These are phyloP conservation scores for Cladosporium colombiae DNA, from an alignment of 2,329 filamentous ascomycete species.

Conservation along the genomic window DNA sequence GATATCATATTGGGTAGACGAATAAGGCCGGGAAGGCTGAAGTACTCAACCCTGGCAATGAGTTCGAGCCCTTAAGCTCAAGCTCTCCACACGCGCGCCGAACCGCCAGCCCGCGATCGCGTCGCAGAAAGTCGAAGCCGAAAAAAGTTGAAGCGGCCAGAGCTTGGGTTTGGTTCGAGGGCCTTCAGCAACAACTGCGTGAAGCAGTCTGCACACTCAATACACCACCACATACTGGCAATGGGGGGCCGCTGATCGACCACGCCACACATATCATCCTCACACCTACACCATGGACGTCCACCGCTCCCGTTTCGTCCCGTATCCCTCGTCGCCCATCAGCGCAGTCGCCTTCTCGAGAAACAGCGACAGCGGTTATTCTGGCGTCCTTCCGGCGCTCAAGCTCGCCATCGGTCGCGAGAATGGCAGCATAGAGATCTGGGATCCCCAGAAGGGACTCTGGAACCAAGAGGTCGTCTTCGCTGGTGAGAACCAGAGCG, in stretches of 20 bases:
- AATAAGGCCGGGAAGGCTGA: constrained; percentile 7
- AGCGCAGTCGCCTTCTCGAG: constrained; percentile 95
- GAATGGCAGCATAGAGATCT: constrained; percentile 96
- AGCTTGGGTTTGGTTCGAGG: not conserved
- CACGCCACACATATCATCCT: not conserved
- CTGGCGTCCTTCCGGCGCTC: constrained; percentile 55
- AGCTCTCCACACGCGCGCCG: constrained; percentile 1
- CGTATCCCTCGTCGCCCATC: constrained; percentile 86
- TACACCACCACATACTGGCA: constrained; percentile 3
- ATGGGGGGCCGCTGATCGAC: constrained; percentile 12
- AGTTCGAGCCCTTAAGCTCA: not conserved
- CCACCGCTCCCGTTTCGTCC: constrained; percentile 94
- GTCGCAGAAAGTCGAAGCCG: constrained; percentile 11
- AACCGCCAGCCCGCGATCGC: not conserved
- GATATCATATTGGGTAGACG: not conserved
- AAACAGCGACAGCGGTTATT: constrained; percentile 49
- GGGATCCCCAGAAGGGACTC: constrained; percentile 79
- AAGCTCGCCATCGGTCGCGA: constrained; percentile 86
- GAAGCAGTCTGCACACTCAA: constrained; percentile 3
- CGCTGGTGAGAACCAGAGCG: constrained; percentile 80
- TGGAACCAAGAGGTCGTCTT: constrained; percentile 93
- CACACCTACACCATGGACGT: constrained; percentile 70
- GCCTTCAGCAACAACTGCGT: constrained; percentile 4
- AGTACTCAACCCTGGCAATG: not conserved
- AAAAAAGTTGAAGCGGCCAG: constrained; percentile 13